phyloP scores from a whole-genome alignment of 495 filamentous ascomycete species.

The Penicillium diatomitis region DNA sequence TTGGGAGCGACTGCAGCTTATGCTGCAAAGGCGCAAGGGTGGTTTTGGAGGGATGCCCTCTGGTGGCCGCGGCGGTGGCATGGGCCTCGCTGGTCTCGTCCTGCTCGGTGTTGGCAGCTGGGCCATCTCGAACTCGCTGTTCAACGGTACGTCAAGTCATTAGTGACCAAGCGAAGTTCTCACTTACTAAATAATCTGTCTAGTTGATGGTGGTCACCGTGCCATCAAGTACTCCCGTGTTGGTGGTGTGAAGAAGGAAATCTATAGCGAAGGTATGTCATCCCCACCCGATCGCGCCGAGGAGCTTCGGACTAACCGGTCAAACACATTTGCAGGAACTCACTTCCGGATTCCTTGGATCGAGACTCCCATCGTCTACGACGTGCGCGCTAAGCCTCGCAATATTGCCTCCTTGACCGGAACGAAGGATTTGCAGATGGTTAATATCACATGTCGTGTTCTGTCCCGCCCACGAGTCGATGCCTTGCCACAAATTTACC shows the following conservation, averaged over 20 bases:
- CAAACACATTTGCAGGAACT: conserved; percentile 53
- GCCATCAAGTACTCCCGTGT: conserved; percentile 96
- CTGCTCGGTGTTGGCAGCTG: conserved; percentile 56
- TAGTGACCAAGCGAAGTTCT: background rate
- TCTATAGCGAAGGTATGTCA: conserved; percentile 80
- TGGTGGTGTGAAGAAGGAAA: conserved; percentile 91
- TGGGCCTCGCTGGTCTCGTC: conserved; percentile 37
- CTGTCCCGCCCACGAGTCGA: conserved; percentile 82
- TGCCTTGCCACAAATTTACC: conserved; percentile 90
- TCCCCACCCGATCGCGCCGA: background rate
- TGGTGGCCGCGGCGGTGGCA: conserved; percentile 40
- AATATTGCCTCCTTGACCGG: conserved; percentile 96
- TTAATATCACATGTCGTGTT: conserved; percentile 99
- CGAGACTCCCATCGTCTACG: conserved; percentile 92
- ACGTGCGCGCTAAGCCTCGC: conserved; percentile 93
- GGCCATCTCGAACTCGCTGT: conserved; percentile 74
- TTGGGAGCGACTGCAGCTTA: conserved; percentile 54
- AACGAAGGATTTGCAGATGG: conserved; percentile 99
- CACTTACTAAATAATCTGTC: conserved; percentile 4
- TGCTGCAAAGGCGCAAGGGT: conserved; percentile 45
- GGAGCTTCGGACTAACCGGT: conserved; percentile 12
- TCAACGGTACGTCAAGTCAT: conserved; percentile 59
- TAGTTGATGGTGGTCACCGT: conserved; percentile 96
- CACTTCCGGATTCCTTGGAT: conserved; percentile 93
- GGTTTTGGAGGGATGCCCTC: conserved; percentile 36